Conservation (phyloP, 2,329 filamentous ascomycete genomes). For the Dactylellina drechsleri region DNA sequence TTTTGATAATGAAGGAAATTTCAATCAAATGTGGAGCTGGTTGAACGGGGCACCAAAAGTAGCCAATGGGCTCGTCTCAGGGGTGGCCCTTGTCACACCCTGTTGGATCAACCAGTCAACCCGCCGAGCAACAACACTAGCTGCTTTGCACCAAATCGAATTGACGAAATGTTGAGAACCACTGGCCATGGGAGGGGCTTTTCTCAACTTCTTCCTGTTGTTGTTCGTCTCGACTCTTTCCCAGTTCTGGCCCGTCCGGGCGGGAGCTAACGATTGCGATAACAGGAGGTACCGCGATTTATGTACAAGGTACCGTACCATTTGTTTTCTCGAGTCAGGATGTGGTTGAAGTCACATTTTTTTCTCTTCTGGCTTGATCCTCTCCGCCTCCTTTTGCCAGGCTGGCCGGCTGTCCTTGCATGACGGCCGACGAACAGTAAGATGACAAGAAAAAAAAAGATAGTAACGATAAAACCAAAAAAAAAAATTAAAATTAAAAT, state of each 20-base stretch:
- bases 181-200: no score
- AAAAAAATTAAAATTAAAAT: not conserved
- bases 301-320: slow-evolving; percentile 52
- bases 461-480: not conserved
- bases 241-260: slow-evolving; percentile 2
- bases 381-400: slow-evolving; percentile 52
- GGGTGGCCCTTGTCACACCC: slow-evolving; percentile 32
- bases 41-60: no score
- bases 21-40: no score
- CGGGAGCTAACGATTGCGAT: slow-evolving; percentile 38
- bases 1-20: no score
- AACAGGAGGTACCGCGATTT: slow-evolving; percentile 53
- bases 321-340: slow-evolving; percentile 41
- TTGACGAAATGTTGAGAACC: slow-evolving; percentile 7
- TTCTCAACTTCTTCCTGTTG: slow-evolving; percentile 6
- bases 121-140: slow-evolving; percentile 26
- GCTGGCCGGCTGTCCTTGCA: slow-evolving; percentile 47
- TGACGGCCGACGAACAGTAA: slow-evolving; percentile 5
- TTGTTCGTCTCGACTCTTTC: not conserved
- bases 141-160: slow-evolving; percentile 37
- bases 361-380: not conserved
- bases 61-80: slow-evolving; percentile 12
- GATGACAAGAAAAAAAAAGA: not conserved
- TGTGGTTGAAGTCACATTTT: slow-evolving; percentile 8
- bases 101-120: slow-evolving; percentile 34